Percentiles rank a stretch among this genome's conserved stretches.
These are phyloP conservation scores for Beauveria asiatica DNA, from an alignment of 2,329 filamentous ascomycete genomes.

Conservation along the genomic window DNA sequence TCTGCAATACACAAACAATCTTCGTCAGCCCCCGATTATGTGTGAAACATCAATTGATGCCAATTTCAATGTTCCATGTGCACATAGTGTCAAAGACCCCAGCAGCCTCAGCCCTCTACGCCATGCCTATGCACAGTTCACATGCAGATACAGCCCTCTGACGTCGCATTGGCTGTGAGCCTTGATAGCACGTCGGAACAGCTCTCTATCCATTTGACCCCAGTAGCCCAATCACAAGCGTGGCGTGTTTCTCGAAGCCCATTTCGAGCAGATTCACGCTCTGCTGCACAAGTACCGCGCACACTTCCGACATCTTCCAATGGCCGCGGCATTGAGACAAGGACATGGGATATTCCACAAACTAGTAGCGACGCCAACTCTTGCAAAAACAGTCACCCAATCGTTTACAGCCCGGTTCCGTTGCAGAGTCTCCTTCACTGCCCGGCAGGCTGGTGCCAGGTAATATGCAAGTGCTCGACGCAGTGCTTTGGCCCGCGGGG, in stretches of 20 bases:
- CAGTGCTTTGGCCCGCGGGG: conserved; percentile 5
- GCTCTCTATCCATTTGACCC: background rate
- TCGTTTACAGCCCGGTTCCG: background rate
- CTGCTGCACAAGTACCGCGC: background rate
- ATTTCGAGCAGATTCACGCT: background rate
- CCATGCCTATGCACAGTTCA: conserved; percentile 2
- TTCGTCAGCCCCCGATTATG: too few relatives aligned
- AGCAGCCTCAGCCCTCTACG: background rate
- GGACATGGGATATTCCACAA: background rate
- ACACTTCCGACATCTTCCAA: background rate
- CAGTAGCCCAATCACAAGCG: background rate
- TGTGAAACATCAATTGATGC: too few relatives aligned
- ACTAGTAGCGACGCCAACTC: background rate
- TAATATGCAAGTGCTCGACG: conserved; percentile 7
- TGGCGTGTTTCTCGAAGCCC: background rate
- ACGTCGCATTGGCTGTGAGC: background rate
- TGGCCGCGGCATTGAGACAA: background rate
- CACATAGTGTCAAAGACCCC: background rate
- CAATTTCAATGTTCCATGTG: too few relatives aligned
- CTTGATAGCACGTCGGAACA: background rate
- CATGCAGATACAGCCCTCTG: conserved; percentile 10
- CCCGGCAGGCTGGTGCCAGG: background rate
- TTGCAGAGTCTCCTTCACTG: background rate
- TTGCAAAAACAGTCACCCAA: background rate
- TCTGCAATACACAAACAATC: background rate